Percentiles rank a stretch among this genome's conserved stretches.
phyloP scores from a whole-genome alignment of 345 rosid species.

The Bretschneidera sinensis region DNA sequence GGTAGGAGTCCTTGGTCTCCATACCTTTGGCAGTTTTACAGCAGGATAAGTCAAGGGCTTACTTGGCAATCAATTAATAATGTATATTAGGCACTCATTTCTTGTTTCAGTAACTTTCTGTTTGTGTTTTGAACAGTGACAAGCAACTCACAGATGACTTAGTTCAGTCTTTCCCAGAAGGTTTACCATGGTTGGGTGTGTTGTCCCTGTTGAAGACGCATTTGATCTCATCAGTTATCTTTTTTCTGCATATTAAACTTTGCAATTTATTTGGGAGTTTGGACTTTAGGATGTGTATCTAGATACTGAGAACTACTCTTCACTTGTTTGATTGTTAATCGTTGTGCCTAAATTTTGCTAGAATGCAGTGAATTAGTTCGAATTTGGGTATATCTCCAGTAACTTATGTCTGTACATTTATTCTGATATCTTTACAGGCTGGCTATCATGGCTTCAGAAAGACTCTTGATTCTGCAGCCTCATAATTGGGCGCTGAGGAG shows the following conservation, averaged over 20 bases:
- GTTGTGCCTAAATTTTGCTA: not conserved
- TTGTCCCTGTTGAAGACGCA: too few relatives aligned
- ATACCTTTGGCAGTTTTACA: too few relatives aligned
- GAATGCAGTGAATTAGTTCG: too few relatives aligned
- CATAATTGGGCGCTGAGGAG: constrained; percentile 79
- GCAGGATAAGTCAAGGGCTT: too few relatives aligned
- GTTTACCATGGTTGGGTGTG: too few relatives aligned
- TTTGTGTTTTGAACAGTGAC: too few relatives aligned
- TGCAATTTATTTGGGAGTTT: not conserved
- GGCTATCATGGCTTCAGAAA: constrained; percentile 87
- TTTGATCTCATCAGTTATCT: not conserved
- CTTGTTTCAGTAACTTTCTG: too few relatives aligned
- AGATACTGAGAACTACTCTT: not conserved
- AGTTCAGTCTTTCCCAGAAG: too few relatives aligned
- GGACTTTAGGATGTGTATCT: not conserved
- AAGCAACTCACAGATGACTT: too few relatives aligned
- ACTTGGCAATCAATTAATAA: too few relatives aligned
- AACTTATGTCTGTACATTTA: not conserved
- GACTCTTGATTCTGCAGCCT: constrained; percentile 81
- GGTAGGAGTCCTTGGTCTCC: too few relatives aligned
- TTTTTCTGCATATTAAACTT: not conserved
- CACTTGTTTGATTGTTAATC: not conserved
- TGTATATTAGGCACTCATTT: too few relatives aligned
- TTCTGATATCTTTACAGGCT: constrained; percentile 35
- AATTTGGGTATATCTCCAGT: not conserved